These are phyloP conservation scores for Paspalum notatum DNA, from an alignment of 176 grass and related monocot genomes.

Conservation along the genomic window DNA sequence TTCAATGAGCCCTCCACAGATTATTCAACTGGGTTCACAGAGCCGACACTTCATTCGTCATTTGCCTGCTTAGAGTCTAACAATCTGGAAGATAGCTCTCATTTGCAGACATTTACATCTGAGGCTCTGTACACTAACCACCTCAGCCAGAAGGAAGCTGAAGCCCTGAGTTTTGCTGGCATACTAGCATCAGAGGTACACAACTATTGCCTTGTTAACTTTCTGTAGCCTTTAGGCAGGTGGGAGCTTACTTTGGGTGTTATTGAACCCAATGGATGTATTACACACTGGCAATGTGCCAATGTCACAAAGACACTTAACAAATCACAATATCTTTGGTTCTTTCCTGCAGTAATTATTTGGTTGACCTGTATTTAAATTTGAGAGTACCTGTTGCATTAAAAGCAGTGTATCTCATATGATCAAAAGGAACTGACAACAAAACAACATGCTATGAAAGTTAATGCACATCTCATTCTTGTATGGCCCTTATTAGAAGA, in stretches of 20 bases:
- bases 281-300: not conserved
- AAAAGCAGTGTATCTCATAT: constrained; percentile 4
- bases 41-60: constrained; percentile 54
- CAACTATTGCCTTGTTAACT: constrained; percentile 22
- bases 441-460: constrained; percentile 26
- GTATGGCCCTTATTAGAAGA: not conserved
- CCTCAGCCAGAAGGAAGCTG: constrained; percentile 47
- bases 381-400: constrained; percentile 10
- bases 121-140: constrained; percentile 57
- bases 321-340: not conserved
- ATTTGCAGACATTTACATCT: constrained; percentile 53
- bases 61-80: constrained; percentile 45
- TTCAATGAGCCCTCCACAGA: constrained; percentile 51
- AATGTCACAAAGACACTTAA: not conserved
- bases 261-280: constrained; percentile 7
- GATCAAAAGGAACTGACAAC: constrained; percentile 13
- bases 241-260: constrained; percentile 16
- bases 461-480: constrained; percentile 19
- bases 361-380: not conserved
- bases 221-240: not conserved
- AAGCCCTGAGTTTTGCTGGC: constrained; percentile 49
- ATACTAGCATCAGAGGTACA: constrained; percentile 59
- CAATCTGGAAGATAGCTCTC: constrained; percentile 40
- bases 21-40: constrained; percentile 42
- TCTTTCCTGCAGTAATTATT: not conserved